Percentiles rank a stretch among this genome's conserved stretches.
Evolutionary conservation across 2,329 filamentous ascomycete species (phyloP).

Genomic region (Stagonosporopsis chrysanthemi): DNA sequence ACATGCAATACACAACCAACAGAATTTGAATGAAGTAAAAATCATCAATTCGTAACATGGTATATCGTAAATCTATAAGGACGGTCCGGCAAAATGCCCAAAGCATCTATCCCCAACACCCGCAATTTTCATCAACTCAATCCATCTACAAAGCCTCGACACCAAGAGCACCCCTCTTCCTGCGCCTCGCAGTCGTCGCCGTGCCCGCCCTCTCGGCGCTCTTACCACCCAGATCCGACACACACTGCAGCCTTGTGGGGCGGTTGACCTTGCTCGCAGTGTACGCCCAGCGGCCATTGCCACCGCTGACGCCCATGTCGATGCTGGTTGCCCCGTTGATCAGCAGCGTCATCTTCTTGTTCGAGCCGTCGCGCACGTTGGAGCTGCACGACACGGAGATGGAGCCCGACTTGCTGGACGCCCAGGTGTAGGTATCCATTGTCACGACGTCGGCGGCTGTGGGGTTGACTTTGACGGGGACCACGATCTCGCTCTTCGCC

Average conservation of each 20-base stretch:
- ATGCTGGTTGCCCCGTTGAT: slow-evolving; percentile 34
- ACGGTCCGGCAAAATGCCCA: not conserved
- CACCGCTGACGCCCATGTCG: slow-evolving; percentile 31
- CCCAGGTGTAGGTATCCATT: slow-evolving; percentile 47
- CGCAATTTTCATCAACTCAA: not conserved
- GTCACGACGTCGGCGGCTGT: slow-evolving; percentile 38
- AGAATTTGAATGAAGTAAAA: not conserved
- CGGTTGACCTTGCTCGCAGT: slow-evolving; percentile 32
- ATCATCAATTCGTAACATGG: not conserved
- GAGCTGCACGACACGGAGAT: slow-evolving; percentile 44
- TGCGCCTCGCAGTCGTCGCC: slow-evolving; percentile 23
- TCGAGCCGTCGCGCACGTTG: slow-evolving; percentile 45
- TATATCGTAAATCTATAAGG: not conserved
- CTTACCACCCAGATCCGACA: slow-evolving; percentile 34
- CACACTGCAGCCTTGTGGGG: slow-evolving; percentile 41
- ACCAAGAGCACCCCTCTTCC: slow-evolving; percentile 4
- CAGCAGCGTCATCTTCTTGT: slow-evolving; percentile 40
- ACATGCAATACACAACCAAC: not conserved
- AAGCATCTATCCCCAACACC: not conserved
- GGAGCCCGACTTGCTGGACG: slow-evolving; percentile 38
- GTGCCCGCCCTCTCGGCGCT: slow-evolving; percentile 30
- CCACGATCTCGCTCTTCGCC: slow-evolving; percentile 33
- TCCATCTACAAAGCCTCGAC: not conserved
- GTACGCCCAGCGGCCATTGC: slow-evolving; percentile 41
- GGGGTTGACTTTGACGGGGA: slow-evolving; percentile 39